Evolutionary conservation across 441 rosid species (phyloP), one percentile per base, ranked within the genome.

Genomic region (Gossypium schwendimanii): DNA sequence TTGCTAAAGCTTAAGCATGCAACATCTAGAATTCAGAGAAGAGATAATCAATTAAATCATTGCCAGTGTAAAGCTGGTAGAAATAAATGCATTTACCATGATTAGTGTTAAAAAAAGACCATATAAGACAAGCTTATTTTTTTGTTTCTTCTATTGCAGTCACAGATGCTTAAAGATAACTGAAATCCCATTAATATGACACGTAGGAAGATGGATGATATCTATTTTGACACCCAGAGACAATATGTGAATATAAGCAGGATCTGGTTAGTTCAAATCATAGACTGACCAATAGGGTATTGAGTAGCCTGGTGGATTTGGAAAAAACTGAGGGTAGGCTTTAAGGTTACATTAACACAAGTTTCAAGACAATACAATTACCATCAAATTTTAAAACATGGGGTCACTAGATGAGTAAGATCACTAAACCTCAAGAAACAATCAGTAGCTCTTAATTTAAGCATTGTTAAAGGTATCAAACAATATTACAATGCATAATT

Each of bases 41-140:
- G 39, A 69, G 28, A 69, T 31, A 53, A 39, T 39, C 9, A 58
- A 18, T 60, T 71, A 15, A 61, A 24, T 17, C 8, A 49, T 12
- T 31, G 31, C 26, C 74, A 15, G 47, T 24, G 28, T 5, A 21
- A 20, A 7, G 54, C 1, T 41, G 8, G 9, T 23, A n/a, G 14
- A 52, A 44, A 57, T 23, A 55, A 73, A 72, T 52, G 24, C 62
- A 49, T 63, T 52, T 21, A 21, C 9, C 63, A 69, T 7, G 52
- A 54, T 50, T 50, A 52, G 24, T 28, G 41, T 50, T 9, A 24
- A n/a, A 49, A 50, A 67, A 67, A 28, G 59, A 49, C 33, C 39
- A 2, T 41, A 57, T 6, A 58, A 24, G 15, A 44, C 9, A 20
- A 20, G 20, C 7, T 65, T 47, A 45, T 14, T 21, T 44, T 65